These are phyloP conservation scores for Kuraishia ogatae DNA, from an alignment of 805 yeast species.

Conservation along the genomic window DNA sequence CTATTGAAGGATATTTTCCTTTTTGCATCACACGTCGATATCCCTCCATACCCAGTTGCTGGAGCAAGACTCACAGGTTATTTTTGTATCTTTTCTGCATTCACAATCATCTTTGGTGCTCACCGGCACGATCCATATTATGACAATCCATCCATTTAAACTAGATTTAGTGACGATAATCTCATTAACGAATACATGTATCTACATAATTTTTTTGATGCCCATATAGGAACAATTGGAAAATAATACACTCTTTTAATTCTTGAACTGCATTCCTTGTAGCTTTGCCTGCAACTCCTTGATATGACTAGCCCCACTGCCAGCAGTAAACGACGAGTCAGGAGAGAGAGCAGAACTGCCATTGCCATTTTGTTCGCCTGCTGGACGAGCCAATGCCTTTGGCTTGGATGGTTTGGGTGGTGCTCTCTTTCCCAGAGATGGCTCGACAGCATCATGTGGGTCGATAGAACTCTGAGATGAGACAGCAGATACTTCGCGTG, in stretches of 20 bases:
- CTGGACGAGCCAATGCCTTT: constrained; percentile 4
- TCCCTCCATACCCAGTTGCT: neutral
- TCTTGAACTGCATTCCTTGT: constrained; percentile 13
- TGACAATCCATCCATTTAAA: neutral
- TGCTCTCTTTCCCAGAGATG: neutral
- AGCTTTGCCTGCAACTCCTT: constrained; percentile 20
- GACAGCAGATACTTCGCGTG: neutral
- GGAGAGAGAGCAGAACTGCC: neutral
- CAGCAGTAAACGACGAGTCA: neutral
- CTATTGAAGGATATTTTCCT: neutral
- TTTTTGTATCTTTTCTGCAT: neutral
- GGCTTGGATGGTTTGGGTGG: constrained; percentile 13
- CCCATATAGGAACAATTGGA: too few relatives aligned
- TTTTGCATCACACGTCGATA: neutral
- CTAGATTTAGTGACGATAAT: neutral
- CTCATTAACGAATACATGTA: neutral
- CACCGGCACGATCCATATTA: neutral
- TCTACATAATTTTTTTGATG: neutral
- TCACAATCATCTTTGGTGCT: too few relatives aligned
- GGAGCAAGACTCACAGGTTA: neutral
- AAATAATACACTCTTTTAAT: neutral
- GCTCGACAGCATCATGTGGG: neutral
- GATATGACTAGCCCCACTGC: constrained; percentile 18
- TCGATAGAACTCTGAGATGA: neutral
- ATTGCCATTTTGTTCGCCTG: neutral